Base-by-base conservation (phyloP, 768 basidiomycete genomes). In the Mycena vitilis region DNA sequence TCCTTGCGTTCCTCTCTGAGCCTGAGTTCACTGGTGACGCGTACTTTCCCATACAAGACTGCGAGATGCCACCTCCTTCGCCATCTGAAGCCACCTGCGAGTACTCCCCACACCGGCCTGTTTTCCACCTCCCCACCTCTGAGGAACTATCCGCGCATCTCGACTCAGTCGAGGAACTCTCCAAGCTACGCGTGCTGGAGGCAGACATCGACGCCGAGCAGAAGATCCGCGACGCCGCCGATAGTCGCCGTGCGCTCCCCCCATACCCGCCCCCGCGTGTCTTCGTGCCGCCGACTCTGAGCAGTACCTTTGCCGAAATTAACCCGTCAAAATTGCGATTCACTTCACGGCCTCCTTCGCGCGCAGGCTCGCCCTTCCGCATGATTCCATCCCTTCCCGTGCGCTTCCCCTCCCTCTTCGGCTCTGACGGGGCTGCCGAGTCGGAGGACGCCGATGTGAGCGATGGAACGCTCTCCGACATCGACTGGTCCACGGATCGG, bases 401-500 rank as follows among this genome's bases (percentile, higher is more conserved):
- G 22, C 40, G 57, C 57, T 59, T 59, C 13, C 57, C 25, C 23
- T 5, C 9, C 25, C 22, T 59, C 42, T 59, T 59, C 22, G 42
- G 57, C 1, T 20, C 20, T 1, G 15, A 48, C 44, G 44, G 25
- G 2, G 34, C n/a, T 22, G 4, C 23, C 20, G 54, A 56, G 20
- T 37, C n/a, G 1, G 36, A 23, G 37, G 54, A 56, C 10, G 38
- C 38, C 7, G 54, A 56, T 40, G 54, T 56, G 37, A 38, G 36
- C 36, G 38, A 56, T 13, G 36, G 53, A 11, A 56, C 54, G 54
- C 40, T 56, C n/a, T 22, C n/a, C n/a, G 51, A 52, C 51, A 52
- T 52, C 25, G 51, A 52, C 4, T 25, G 25, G 44, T 16, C 18
- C 15, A 30, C 51, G 4, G 25, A 30, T 30, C 30, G 30, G 30